These are phyloP conservation scores for Trichoderma sp. DNA, from an alignment of 2,329 filamentous ascomycete genomes.

Conservation along the genomic window DNA sequence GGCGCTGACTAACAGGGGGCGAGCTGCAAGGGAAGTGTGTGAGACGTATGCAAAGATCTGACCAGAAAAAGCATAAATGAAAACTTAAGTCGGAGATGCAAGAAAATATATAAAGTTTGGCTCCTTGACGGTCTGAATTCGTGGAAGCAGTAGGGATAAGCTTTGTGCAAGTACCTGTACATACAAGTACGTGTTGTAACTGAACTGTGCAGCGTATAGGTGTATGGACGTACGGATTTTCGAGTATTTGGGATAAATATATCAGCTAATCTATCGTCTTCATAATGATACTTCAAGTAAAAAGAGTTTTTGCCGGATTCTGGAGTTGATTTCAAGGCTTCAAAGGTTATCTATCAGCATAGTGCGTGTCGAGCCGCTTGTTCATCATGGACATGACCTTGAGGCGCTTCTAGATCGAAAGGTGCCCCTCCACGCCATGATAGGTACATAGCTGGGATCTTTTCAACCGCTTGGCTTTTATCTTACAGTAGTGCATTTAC, in stretches of 20 bases:
- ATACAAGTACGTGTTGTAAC: too few relatives aligned
- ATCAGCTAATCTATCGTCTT: neutral
- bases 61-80: neutral
- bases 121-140: too few relatives aligned
- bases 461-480: too few relatives aligned
- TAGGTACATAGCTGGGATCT: neutral
- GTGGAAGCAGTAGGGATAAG: too few relatives aligned
- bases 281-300: rapidly evolving
- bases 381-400: neutral
- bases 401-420: neutral
- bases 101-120: too few relatives aligned
- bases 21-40: neutral
- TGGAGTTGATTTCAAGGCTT: neutral
- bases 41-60: neutral
- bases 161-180: too few relatives aligned
- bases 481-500: too few relatives aligned
- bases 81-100: neutral
- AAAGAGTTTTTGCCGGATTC: neutral
- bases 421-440: neutral
- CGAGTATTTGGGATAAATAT: neutral
- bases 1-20: neutral
- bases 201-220: too few relatives aligned
- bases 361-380: neutral
- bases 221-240: neutral
- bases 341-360: neutral